A percentile compares a stretch with the other conserved stretches of the same genome.
Conservation (phyloP, 805 yeast genomes). For the Lipomyces japonicus region DNA sequence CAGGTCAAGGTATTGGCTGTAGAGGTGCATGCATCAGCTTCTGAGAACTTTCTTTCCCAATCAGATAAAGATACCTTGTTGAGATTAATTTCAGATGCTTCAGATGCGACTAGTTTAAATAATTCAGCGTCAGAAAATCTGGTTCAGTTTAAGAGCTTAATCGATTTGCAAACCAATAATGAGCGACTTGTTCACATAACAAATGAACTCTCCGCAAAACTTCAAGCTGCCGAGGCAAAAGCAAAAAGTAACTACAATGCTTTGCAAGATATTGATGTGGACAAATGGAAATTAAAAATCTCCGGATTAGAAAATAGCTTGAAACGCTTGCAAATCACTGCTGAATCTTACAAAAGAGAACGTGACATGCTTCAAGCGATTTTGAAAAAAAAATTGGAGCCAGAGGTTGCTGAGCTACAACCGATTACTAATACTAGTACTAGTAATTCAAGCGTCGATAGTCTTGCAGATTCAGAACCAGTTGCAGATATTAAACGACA, state of each 20-base stretch:
- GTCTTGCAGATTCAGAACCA: too few relatives aligned
- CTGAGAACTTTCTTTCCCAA: too few relatives aligned
- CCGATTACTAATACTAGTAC: too few relatives aligned
- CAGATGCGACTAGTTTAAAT: slow-evolving; percentile 40
- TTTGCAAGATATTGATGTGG: slow-evolving; percentile 36
- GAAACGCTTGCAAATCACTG: slow-evolving; percentile 48
- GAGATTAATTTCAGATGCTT: slow-evolving; percentile 43
- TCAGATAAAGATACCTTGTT: slow-evolving; percentile 51
- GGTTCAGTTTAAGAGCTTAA: slow-evolving; percentile 61
- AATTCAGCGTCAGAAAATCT: slow-evolving; percentile 54
- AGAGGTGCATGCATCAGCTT: slow-evolving; percentile 54
- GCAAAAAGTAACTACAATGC: slow-evolving; percentile 27
- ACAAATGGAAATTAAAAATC: slow-evolving; percentile 38
- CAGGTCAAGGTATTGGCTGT: slow-evolving; percentile 73
- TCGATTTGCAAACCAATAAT: slow-evolving; percentile 70
- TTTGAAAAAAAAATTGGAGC: neutral
- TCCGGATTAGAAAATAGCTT: slow-evolving; percentile 37
- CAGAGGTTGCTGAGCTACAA: neutral
- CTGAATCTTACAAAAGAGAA: slow-evolving; percentile 57
- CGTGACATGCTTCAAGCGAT: slow-evolving; percentile 59
- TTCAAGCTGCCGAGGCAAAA: slow-evolving; percentile 58
- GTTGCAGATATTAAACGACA: neutral
- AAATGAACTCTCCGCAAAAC: slow-evolving; percentile 64
- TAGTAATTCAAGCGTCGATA: too few relatives aligned
- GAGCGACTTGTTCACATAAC: slow-evolving; percentile 64